Conservation (phyloP, 1,284 basidiomycete genomes). For the Crucibulum parvulum region DNA sequence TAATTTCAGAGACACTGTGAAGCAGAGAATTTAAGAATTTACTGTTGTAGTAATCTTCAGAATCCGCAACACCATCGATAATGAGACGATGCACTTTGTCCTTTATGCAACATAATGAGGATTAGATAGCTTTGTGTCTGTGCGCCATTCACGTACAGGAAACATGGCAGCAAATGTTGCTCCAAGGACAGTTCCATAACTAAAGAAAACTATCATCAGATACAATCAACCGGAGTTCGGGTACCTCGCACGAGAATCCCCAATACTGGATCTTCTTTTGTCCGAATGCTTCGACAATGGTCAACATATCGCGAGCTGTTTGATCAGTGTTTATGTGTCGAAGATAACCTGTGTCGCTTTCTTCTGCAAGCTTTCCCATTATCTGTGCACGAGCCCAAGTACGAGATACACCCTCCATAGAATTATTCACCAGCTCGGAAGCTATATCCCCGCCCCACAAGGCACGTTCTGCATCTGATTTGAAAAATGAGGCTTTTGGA, state of each 20-base stretch:
- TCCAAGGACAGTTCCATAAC: constrained; percentile 55
- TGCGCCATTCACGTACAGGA: constrained; percentile 36
- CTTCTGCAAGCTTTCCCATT: constrained; percentile 33
- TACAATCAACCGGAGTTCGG: constrained; percentile 57
- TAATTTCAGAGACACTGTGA: too few species aligned
- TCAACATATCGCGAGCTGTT: constrained; percentile 56
- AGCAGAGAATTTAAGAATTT: background rate
- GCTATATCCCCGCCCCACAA: constrained; percentile 20
- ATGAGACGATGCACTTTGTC: constrained; percentile 47
- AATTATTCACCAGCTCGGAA: constrained; percentile 13
- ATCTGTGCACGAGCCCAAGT: constrained; percentile 36
- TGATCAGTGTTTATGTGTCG: constrained; percentile 49
- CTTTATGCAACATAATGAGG: constrained; percentile 17
- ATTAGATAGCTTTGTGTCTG: too few species aligned
- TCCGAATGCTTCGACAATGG: constrained; percentile 51
- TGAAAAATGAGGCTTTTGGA: constrained; percentile 40
- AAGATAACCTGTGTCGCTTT: constrained; percentile 36
- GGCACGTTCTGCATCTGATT: constrained; percentile 32
- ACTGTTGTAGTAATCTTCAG: constrained; percentile 20
- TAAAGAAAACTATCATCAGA: constrained; percentile 50
- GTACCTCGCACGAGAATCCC: constrained; percentile 57
- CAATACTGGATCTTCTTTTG: constrained; percentile 55
- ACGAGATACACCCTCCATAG: constrained; percentile 28
- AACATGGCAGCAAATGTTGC: constrained; percentile 54
- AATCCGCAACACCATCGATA: constrained; percentile 47